Base-by-base conservation (phyloP, 1,284 basidiomycete genomes). In the Ceratobasidium sp. region DNA sequence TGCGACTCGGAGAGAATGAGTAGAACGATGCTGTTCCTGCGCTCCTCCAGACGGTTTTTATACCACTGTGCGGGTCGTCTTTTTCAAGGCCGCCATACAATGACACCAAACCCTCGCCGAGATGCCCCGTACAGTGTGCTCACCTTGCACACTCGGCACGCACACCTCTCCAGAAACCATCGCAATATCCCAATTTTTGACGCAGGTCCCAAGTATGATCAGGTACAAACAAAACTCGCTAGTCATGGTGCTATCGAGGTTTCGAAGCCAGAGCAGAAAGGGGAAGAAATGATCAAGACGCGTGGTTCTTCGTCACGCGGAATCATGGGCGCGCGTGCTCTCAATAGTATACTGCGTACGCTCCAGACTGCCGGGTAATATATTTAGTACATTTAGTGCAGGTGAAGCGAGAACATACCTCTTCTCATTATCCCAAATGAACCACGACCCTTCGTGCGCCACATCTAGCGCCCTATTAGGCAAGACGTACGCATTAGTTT, bases 31-130 rank as follows among this genome's bases (percentile, higher is more conserved):
- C 21, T 43, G 44, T 30, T 23, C 35, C 44, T 38, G 28, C 30
- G 21, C 18, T 30, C 21, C 16, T 18, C 18, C 30, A 30, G 21
- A 43, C 23, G 11, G 8, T 30, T 63, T 62, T 44, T 62, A 62
- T 62, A 47, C 28, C 23, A 59, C 59, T n/a, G n/a, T n/a, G n/a
- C n/a, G n/a, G n/a, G n/a, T n/a, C n/a, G n/a, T n/a, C n/a, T n/a
- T n/a, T n/a, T n/a, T n/a, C n/a, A n/a, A n/a, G n/a, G n/a, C n/a
- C n/a, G n/a, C n/a, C n/a, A n/a, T n/a, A n/a, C n/a, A n/a, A n/a
- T n/a, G n/a, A n/a, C n/a, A 57, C n/a, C 32, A 57, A 30, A 18
- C 11, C 30, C 32, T 58, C 32, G 35, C 59, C 59, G 59, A 62
- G 59, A 62, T 30, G 23, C 30, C 44, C 59, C 46, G 28, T 38